Evolutionary conservation across 139 green algal genomes (phyloP).

Genomic region (Picochlorum costavermella): DNA sequence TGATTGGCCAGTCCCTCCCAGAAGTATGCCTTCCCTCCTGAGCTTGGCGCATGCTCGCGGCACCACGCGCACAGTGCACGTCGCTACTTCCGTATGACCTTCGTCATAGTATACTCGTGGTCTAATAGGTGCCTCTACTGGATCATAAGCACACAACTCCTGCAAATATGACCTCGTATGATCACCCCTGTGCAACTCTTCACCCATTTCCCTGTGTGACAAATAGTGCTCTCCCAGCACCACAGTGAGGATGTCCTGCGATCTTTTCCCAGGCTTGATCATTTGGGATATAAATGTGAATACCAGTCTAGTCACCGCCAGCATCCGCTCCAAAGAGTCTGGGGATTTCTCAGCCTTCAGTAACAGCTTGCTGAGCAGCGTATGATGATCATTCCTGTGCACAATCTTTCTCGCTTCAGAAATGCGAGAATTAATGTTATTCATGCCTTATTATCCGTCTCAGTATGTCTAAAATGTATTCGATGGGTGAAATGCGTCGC

Average conservation of each 20-base stretch:
- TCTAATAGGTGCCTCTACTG: not conserved
- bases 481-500: no score
- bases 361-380: not conserved
- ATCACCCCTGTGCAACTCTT: not conserved
- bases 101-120: not conserved
- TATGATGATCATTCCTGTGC: conserved; percentile 3
- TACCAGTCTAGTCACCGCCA: conserved; percentile 2
- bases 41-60: not conserved
- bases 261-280: conserved; percentile 1
- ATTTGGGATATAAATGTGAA: conserved; percentile 7
- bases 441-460: no score
- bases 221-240: conserved; percentile 14
- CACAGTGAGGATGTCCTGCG: not conserved
- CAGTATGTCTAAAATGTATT: no score
- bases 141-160: conserved; percentile 13
- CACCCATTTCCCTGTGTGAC: conserved; percentile 9
- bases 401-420: no score
- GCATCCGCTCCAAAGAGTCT: conserved; percentile 14
- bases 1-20: not conserved
- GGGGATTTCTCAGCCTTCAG: conserved; percentile 13
- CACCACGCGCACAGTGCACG: not conserved
- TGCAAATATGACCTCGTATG: conserved; percentile 8
- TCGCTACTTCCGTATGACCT: conserved; percentile 7
- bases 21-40: conserved; percentile 6
- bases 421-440: no score